Evolutionary conservation across 1,284 basidiomycete genomes (phyloP).

Genomic region (Retiboletus flavoniger): DNA sequence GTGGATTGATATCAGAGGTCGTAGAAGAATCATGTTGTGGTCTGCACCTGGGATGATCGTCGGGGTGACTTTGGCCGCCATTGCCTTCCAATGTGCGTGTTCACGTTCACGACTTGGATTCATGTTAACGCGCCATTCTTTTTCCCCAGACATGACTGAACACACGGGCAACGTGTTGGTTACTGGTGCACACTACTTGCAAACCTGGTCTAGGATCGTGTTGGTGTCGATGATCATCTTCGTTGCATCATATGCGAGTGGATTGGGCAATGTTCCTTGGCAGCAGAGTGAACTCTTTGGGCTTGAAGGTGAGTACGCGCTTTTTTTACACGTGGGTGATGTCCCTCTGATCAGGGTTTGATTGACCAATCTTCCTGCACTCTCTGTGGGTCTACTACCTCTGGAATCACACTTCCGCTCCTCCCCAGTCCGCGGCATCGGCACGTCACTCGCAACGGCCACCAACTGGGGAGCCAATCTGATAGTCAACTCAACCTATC

Average conservation of each 20-base stretch:
- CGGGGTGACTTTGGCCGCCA: slow-evolving; percentile 66
- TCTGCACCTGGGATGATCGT: slow-evolving; percentile 79
- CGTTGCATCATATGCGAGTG: slow-evolving; percentile 80
- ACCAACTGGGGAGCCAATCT: slow-evolving; percentile 83
- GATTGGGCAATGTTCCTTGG: slow-evolving; percentile 80
- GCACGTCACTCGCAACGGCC: slow-evolving; percentile 76
- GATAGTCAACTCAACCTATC: slow-evolving; percentile 76
- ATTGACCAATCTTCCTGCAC: not conserved
- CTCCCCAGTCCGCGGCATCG: slow-evolving; percentile 69
- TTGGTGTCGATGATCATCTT: slow-evolving; percentile 78
- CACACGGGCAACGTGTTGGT: slow-evolving; percentile 67
- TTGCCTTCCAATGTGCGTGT: slow-evolving; percentile 72
- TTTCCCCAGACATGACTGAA: slow-evolving; percentile 58
- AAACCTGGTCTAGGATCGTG: slow-evolving; percentile 67
- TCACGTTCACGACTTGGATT: not conserved
- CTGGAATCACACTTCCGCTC: not conserved
- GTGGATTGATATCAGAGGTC: slow-evolving; percentile 78
- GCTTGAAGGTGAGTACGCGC: slow-evolving; percentile 53
- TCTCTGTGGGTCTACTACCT: not conserved
- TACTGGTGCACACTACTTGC: slow-evolving; percentile 63
- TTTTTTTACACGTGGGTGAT: not conserved
- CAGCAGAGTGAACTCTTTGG: slow-evolving; percentile 84
- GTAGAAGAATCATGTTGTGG: slow-evolving; percentile 74
- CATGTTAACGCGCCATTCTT: not conserved
- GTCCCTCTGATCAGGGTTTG: not conserved